phyloP scores from a whole-genome alignment of 1,284 basidiomycete species.

The Coniophora puteana region DNA sequence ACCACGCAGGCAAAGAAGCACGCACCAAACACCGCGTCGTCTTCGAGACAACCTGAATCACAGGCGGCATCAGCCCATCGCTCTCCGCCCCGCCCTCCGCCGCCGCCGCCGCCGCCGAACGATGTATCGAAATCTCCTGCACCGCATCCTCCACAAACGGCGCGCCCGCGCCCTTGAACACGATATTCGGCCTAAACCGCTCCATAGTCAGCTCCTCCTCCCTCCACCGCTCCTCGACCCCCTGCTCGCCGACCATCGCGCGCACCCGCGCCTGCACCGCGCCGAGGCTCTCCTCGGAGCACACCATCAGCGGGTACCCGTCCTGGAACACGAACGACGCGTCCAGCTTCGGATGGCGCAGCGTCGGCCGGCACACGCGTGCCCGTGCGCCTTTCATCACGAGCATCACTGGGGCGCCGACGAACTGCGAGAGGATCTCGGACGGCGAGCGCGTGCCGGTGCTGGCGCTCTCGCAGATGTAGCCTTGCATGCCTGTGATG shows the following conservation, averaged over 20 bases:
- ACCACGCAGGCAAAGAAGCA: background rate
- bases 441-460: slow-evolving; percentile 38
- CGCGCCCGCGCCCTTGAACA: slow-evolving; percentile 49
- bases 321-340: slow-evolving; percentile 64
- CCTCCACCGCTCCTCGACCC: slow-evolving; percentile 56
- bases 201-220: slow-evolving; percentile 52
- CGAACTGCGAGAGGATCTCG: slow-evolving; percentile 52
- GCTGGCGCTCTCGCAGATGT: slow-evolving; percentile 47
- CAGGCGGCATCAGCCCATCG: too few relatives aligned
- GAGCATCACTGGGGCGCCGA: slow-evolving; percentile 57
- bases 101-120: slow-evolving; percentile 15
- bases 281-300: slow-evolving; percentile 60
- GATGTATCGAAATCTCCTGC: slow-evolving; percentile 46
- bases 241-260: slow-evolving; percentile 48
- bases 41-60: slow-evolving; percentile 58
- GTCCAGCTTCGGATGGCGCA: slow-evolving; percentile 50
- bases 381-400: slow-evolving; percentile 61
- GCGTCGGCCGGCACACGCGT: slow-evolving; percentile 48
- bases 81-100: too few relatives aligned
- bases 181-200: slow-evolving; percentile 73
- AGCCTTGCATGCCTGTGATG: slow-evolving; percentile 52
- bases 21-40: slow-evolving; percentile 70
- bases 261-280: slow-evolving; percentile 44
- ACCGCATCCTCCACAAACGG: slow-evolving; percentile 48
- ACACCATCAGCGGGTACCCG: slow-evolving; percentile 62